Conservation (phyloP, 495 filamentous ascomycete genomes). For the Zalerion maritima region DNA sequence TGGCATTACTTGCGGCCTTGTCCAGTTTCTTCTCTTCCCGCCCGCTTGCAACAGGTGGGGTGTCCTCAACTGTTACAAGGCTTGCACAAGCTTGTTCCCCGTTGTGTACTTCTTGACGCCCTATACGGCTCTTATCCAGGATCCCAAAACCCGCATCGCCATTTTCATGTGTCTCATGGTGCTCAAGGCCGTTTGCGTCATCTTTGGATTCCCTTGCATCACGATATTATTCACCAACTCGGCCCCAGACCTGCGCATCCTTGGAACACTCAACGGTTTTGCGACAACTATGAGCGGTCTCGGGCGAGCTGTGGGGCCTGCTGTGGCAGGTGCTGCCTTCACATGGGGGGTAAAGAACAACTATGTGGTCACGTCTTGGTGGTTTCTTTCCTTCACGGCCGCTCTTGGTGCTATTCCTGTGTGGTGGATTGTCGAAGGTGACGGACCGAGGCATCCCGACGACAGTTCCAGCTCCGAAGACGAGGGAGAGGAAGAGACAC, state of each 20-base stretch:
- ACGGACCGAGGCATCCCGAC: conserved; percentile 42
- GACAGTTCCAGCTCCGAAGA: conserved; percentile 14
- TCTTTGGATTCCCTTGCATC: conserved; percentile 74
- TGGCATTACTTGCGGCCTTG: conserved; percentile 52
- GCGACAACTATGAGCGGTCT: conserved; percentile 66
- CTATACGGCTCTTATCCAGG: conserved; percentile 49
- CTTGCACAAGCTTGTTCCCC: conserved; percentile 45
- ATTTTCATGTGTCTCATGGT: conserved; percentile 44
- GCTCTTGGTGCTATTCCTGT: conserved; percentile 48
- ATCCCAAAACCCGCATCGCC: conserved; percentile 22
- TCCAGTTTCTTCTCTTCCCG: conserved; percentile 74
- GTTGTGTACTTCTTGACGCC: conserved; percentile 59
- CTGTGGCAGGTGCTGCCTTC: conserved; percentile 48
- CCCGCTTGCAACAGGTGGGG: conserved; percentile 51
- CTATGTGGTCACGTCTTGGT: conserved; percentile 67
- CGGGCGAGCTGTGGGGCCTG: conserved; percentile 65
- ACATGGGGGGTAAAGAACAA: conserved; percentile 55
- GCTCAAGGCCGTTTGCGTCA: conserved; percentile 51
- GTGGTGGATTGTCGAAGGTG: conserved; percentile 58
- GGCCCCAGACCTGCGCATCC: conserved; percentile 52
- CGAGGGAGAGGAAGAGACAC: conserved; percentile 22
- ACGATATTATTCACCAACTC: conserved; percentile 89
- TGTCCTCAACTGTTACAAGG: conserved; percentile 51
- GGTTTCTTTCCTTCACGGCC: conserved; percentile 47
- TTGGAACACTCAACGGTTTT: conserved; percentile 84